Evolutionary conservation across 441 rosid species (phyloP), one percentile per base, ranked within the genome.

Genomic region (Omphalea diandra): DNA sequence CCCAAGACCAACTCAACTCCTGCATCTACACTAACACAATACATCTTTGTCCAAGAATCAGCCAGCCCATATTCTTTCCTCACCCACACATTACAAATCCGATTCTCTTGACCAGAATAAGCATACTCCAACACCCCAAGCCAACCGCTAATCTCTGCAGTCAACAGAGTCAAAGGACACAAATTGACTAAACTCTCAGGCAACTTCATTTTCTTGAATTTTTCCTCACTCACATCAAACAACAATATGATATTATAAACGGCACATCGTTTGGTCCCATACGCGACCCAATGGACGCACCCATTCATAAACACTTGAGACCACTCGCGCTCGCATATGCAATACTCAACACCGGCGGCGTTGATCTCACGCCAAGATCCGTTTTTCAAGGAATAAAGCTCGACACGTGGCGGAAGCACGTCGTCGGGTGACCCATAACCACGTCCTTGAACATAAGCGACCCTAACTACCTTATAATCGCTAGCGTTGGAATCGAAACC

Each of bases 401-500:
- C 68, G 1, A 49, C 68, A n/a, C 14, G 36, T 0, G 68, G 56
- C 0, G 68, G 68, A 4, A 64, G 24, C 15, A n/a, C n/a, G n/a
- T 27, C 41, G 7, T 46, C 68, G 7, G 49, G 49, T 12, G 2
- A 14, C 10, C 18, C 11, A 2, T 10, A 14, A 8, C 18, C 11
- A 2, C 3, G 9, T 1, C 47, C 29, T 61, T 11, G 29, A 14
- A 55, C 52, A 18, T 57, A 57, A 24, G 43, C 49, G 7, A 68
- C 9, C 31, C 72, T 68, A 6, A 68, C 53, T 1, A 68, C 63
- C 32, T 68, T 56, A 44, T 55, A 68, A 32, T 68, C 72, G 1
- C 43, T 15, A n/a, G 12, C 15, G 20, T n/a, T 36, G 12, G 64
- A 55, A 68, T 68, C 72, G 24, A 24, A 56, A n/a, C 64, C 72